Evolutionary conservation across 2,329 filamentous ascomycete species (phyloP).

Genomic region (Alternaria ethzedia): DNA sequence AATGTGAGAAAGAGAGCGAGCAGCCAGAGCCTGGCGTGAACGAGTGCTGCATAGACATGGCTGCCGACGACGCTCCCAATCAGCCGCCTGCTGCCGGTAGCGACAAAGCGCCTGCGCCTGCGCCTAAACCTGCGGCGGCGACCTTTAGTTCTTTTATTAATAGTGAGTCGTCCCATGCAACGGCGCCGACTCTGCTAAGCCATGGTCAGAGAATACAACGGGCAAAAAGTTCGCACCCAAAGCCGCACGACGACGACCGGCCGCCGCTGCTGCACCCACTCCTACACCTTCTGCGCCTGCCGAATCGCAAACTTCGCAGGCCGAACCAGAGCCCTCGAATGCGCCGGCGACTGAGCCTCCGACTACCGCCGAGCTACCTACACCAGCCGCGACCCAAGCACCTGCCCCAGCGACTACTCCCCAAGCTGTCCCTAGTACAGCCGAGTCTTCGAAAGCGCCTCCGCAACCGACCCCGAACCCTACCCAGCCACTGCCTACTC

Average conservation of each 20-base stretch:
- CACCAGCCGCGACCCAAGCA: constrained; percentile 35
- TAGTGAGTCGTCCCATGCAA: constrained; percentile 25
- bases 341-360: constrained; percentile 17
- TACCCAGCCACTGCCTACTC: not conserved
- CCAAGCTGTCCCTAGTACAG: constrained; percentile 2
- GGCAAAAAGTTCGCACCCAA: constrained; percentile 59
- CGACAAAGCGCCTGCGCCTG: constrained; percentile 25
- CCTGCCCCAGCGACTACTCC: constrained; percentile 6
- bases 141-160: constrained; percentile 42
- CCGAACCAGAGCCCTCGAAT: constrained; percentile 9
- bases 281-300: constrained; percentile 7
- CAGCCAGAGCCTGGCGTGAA: not conserved
- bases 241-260: constrained; percentile 52
- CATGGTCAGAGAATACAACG: constrained; percentile 46
- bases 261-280: constrained; percentile 29
- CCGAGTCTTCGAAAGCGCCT: not conserved
- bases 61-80: constrained; percentile 29
- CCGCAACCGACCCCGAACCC: not conserved
- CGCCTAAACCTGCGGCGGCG: constrained; percentile 21
- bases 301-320: constrained; percentile 15
- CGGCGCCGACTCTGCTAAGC: constrained; percentile 22
- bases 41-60: constrained; percentile 25
- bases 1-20: not conserved
- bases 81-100: constrained; percentile 15
- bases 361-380: constrained; percentile 26